These are phyloP conservation scores for Aspergillus bertholletiae DNA, from an alignment of 495 filamentous ascomycete genomes.

Conservation along the genomic window DNA sequence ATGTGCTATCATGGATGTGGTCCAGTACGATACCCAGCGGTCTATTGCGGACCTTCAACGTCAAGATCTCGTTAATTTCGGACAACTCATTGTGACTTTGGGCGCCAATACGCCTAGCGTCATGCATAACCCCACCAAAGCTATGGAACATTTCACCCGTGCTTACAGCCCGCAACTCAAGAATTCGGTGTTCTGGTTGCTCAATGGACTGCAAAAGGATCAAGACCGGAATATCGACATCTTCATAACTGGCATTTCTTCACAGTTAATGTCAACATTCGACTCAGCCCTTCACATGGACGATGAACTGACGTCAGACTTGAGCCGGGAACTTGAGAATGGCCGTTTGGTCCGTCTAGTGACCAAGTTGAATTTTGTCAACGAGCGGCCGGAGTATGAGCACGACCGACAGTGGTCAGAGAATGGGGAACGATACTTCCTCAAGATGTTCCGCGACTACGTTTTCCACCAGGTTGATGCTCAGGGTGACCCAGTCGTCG, in stretches of 20 bases:
- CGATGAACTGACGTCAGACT: slow-evolving; percentile 66
- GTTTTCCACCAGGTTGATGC: slow-evolving; percentile 93
- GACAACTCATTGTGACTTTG: slow-evolving; percentile 74
- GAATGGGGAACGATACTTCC: slow-evolving; percentile 81
- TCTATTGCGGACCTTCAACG: slow-evolving; percentile 73
- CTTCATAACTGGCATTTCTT: slow-evolving; percentile 71
- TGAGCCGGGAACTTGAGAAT: slow-evolving; percentile 84
- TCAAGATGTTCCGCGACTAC: slow-evolving; percentile 94
- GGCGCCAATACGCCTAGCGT: slow-evolving; percentile 60
- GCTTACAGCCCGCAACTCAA: slow-evolving; percentile 71
- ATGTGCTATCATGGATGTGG: slow-evolving; percentile 83
- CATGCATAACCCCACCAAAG: slow-evolving; percentile 53
- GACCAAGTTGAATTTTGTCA: slow-evolving; percentile 78
- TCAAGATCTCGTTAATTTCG: slow-evolving; percentile 84
- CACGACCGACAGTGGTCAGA: slow-evolving; percentile 77
- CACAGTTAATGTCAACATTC: slow-evolving; percentile 64
- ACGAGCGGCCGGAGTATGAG: slow-evolving; percentile 83
- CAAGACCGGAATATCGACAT: slow-evolving; percentile 68
- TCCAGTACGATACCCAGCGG: slow-evolving; percentile 66
- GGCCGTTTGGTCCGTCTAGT: slow-evolving; percentile 79
- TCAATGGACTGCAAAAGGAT: slow-evolving; percentile 48
- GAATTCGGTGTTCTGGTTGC: slow-evolving; percentile 73
- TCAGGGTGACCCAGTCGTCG: slow-evolving; percentile 72
- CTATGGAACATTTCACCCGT: slow-evolving; percentile 68
- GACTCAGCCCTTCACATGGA: slow-evolving; percentile 71